Evolutionary conservation across 2,329 filamentous ascomycete species (phyloP), one percentile per base, ranked within the genome.

Genomic region (Chaetomium olivaceum): DNA sequence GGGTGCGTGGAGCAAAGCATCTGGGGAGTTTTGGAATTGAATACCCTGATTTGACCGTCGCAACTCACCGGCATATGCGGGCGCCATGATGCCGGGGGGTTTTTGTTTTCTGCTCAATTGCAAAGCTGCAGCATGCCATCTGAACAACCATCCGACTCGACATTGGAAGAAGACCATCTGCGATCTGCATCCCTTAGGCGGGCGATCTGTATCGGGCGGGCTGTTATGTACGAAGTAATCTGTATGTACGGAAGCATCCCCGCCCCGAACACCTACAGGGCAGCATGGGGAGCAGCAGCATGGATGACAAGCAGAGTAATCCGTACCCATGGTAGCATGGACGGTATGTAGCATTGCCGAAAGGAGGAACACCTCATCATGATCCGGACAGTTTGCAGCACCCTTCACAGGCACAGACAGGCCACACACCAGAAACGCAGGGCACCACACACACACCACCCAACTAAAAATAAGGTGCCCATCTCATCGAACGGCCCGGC

Each of bases 1-100:
- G 48, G 33, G 48, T 48, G 56, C 31, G 33, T 48, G 56, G 56
- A 59, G 31, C 16, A 31, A 52, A 16, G 31, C 43, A 27, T 46
- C 39, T 33, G 48, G 39, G 39, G 56, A 27, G 54, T 57, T 58
- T 52, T 61, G 16, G 50, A 64, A 57, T 64, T 52, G 58, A 52
- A 65, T 61, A 61, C 58, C 63, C 58, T 61, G 52, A 61, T 65
- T 61, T 48, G 63, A 56, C n/a, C 23, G 21, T 61, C 52, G 31
- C 43, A 60, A 54, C n/a, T 54, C 56, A n/a, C 33, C 48, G 25
- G 50, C 57, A 56, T 19, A 21, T 59, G 62, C 48, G 48, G 36
- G 33, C 48, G 27, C 33, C 36, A 1, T 43, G 36, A 12, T 9
- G 6, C 36, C 33, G 5, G 16, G 36, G 36, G 36, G 2, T 19